These are phyloP conservation scores for Diaporthe caulivora DNA, from an alignment of 2,329 filamentous ascomycete species.

Conservation along the genomic window DNA sequence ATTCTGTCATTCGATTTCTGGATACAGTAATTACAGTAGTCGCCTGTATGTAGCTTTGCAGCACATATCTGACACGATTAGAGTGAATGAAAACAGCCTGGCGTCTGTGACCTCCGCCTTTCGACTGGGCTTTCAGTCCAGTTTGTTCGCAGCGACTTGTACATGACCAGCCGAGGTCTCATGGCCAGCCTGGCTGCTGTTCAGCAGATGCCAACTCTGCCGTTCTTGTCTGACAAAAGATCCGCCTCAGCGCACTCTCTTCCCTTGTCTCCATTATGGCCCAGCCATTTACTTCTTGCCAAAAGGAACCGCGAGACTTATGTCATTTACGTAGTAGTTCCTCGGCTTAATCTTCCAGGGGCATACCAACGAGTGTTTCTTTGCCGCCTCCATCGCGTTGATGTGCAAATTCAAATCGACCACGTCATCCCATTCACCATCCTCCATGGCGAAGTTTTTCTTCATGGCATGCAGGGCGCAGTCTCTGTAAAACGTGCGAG, in stretches of 20 bases:
- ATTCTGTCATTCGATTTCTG: not conserved
- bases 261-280: not conserved
- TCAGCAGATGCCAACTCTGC: not conserved
- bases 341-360: not conserved
- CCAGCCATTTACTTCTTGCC: not conserved
- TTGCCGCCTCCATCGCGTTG: not conserved
- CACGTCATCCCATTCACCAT: not conserved
- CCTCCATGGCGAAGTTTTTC: too few species aligned
- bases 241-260: not conserved
- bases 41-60: not conserved
- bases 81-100: not conserved
- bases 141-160: not conserved
- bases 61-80: too few species aligned
- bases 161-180: conserved; percentile 1
- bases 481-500: not conserved
- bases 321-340: not conserved
- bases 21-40: not conserved
- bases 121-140: not conserved
- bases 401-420: not conserved
- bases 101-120: too few species aligned
- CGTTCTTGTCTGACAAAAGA: not conserved
- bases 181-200: not conserved
- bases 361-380: not conserved
- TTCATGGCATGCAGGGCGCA: not conserved
- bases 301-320: too few species aligned